phyloP scores from a whole-genome alignment of 345 rosid species.

The Excoecaria cochinchinensis region DNA sequence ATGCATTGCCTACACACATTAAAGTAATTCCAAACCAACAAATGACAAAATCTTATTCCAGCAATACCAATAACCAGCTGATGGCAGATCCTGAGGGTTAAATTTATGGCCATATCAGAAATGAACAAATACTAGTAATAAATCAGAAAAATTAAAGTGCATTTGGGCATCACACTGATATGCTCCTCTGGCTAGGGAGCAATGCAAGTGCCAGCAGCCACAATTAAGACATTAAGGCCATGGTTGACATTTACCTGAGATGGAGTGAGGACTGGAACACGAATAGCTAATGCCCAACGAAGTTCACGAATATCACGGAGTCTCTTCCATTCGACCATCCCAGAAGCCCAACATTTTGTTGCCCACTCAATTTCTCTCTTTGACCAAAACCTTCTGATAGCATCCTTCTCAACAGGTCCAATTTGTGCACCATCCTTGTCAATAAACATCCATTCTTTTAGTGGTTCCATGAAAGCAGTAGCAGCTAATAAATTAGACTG shows the following conservation, averaged over 20 bases:
- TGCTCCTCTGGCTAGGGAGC: background rate
- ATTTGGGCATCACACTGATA: background rate
- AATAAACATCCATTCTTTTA: conserved; percentile 93
- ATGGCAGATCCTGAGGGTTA: background rate
- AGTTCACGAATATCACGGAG: conserved; percentile 97
- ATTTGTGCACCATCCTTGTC: conserved; percentile 74
- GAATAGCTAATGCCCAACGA: conserved; percentile 88
- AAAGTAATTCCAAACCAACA: background rate
- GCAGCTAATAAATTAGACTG: conserved; percentile 98
- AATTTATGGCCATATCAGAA: background rate
- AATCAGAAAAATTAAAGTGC: background rate
- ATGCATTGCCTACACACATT: background rate
- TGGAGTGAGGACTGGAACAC: conserved; percentile 94
- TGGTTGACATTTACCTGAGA: conserved; percentile 61
- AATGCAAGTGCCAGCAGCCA: conserved; percentile 8
- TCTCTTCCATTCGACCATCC: conserved; percentile 96
- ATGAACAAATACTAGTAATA: background rate
- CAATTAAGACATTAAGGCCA: conserved; percentile 12
- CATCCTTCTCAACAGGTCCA: conserved; percentile 97
- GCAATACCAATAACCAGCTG: background rate
- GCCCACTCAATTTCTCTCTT: conserved; percentile 88
- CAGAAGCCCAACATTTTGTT: conserved; percentile 90
- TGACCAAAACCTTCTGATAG: conserved; percentile 92
- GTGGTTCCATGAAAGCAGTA: conserved; percentile 98
- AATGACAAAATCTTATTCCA: too few relatives aligned